phyloP scores from a whole-genome alignment of 345 rosid genomes.

The Crucihimalaya himalaica region DNA sequence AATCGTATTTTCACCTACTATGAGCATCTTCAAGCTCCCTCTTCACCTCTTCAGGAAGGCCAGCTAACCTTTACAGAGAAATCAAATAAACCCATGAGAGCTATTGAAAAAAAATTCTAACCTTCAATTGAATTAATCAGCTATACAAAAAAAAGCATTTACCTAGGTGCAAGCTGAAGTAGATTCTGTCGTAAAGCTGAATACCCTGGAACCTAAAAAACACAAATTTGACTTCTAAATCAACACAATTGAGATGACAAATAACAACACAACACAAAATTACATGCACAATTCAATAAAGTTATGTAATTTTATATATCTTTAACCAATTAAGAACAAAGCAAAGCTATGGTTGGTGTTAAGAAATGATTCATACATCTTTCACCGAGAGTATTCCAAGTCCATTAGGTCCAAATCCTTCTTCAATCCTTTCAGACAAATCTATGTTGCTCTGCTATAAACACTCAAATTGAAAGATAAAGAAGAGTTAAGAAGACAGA shows the following conservation, averaged over 20 bases:
- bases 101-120: background rate
- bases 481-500: constrained; percentile 7
- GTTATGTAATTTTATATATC: background rate
- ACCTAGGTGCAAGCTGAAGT: constrained; percentile 78
- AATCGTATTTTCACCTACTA: constrained; percentile 57
- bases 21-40: constrained; percentile 81
- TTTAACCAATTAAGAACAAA: background rate
- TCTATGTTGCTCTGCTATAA: constrained; percentile 57
- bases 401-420: constrained; percentile 86
- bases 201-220: constrained; percentile 81
- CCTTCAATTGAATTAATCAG: background rate
- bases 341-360: background rate
- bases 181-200: constrained; percentile 69
- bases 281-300: background rate
- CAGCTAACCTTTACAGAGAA: constrained; percentile 64
- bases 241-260: background rate
- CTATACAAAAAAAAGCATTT: background rate
- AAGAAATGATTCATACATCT: constrained; percentile 45
- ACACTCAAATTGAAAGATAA: constrained; percentile 1
- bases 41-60: constrained; percentile 75
- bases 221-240: constrained; percentile 1
- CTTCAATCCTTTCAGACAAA: constrained; percentile 69
- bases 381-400: constrained; percentile 78
- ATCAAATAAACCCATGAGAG: constrained; percentile 11
- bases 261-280: background rate